phyloP scores from a whole-genome alignment of 257 asterid genomes.

The Ilex asprella region DNA sequence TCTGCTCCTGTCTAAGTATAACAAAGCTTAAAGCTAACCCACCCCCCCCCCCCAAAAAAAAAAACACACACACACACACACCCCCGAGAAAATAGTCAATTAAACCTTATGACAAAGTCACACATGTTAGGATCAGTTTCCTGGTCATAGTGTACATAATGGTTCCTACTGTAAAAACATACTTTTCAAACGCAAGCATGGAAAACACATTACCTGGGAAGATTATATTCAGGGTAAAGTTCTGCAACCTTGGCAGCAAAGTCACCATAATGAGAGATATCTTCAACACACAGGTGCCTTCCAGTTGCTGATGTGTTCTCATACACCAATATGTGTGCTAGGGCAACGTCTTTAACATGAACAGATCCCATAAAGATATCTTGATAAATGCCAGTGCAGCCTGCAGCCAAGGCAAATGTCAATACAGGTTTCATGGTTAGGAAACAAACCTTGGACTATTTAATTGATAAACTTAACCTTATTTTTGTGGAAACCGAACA shows the following conservation, averaged over 20 bases:
- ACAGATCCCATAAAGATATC: constrained; percentile 66
- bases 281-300: constrained; percentile 74
- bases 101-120: not conserved
- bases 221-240: constrained; percentile 61
- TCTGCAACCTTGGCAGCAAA: constrained; percentile 75
- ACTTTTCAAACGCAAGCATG: not conserved
- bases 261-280: constrained; percentile 65
- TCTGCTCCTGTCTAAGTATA: too few species aligned
- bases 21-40: too few species aligned
- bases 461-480: not conserved
- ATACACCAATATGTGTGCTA: constrained; percentile 70
- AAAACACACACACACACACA: too few species aligned
- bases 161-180: not conserved
- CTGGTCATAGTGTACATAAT: not conserved
- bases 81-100: too few species aligned
- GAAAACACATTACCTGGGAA: constrained; percentile 50
- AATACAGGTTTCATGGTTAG: not conserved
- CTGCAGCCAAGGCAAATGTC: constrained; percentile 24
- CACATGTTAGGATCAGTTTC: not conserved
- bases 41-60: too few species aligned
- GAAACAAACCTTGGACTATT: not conserved
- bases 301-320: constrained; percentile 70
- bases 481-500: too few species aligned
- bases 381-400: constrained; percentile 38
- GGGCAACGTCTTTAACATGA: constrained; percentile 80